These are phyloP conservation scores for Apiotrichum gamsii DNA, from an alignment of 1,284 basidiomycete species.

Conservation along the genomic window DNA sequence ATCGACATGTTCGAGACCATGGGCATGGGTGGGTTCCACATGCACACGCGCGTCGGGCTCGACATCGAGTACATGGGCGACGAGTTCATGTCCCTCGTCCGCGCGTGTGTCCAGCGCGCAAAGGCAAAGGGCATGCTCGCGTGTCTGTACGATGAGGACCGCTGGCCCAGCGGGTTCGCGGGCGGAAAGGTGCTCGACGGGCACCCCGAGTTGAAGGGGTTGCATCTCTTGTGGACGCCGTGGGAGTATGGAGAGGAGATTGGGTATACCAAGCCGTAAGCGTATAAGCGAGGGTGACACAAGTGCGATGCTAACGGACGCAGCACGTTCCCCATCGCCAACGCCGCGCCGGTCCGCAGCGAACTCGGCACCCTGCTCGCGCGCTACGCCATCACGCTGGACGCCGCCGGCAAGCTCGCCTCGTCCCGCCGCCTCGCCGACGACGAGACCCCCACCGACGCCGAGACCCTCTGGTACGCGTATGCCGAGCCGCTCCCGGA, in stretches of 20 bases:
- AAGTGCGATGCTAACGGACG: background rate
- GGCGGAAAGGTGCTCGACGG: slow-evolving; percentile 25
- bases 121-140: slow-evolving; percentile 29
- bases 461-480: slow-evolving; percentile 20
- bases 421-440: slow-evolving; percentile 15
- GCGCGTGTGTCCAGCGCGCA: slow-evolving; percentile 17
- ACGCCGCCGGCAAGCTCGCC: slow-evolving; percentile 9
- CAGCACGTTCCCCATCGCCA: slow-evolving; percentile 21
- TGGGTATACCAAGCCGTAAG: slow-evolving; percentile 20
- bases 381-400: slow-evolving; percentile 21
- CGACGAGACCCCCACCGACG: background rate
- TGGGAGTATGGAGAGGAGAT: slow-evolving; percentile 25
- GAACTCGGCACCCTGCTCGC: slow-evolving; percentile 25
- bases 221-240: slow-evolving; percentile 26
- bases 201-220: slow-evolving; percentile 21
- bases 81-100: slow-evolving; percentile 27
- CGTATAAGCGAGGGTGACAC: too few species aligned
- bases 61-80: slow-evolving; percentile 30
- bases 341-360: slow-evolving; percentile 22
- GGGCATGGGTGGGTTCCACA: slow-evolving; percentile 33
- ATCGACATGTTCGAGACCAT: slow-evolving; percentile 24
- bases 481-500: slow-evolving; percentile 25
- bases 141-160: slow-evolving; percentile 29
- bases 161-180: slow-evolving; percentile 32
- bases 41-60: slow-evolving; percentile 30